Conservation (phyloP, 495 filamentous ascomycete species). For the Neurospora sp. region DNA sequence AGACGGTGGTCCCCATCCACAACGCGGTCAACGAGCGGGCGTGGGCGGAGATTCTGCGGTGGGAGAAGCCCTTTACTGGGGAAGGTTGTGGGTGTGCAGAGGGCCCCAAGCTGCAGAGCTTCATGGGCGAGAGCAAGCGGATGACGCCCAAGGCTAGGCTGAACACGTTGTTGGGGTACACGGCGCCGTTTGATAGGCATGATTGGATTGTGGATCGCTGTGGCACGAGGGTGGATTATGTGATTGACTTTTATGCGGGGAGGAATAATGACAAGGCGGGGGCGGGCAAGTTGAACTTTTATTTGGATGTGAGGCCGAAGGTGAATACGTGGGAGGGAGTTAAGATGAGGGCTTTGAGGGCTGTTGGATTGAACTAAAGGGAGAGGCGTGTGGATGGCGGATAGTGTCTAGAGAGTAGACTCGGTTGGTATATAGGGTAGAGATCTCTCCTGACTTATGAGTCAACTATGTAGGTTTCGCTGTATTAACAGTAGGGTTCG, state of each 20-base stretch:
- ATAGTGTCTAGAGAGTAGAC: not conserved
- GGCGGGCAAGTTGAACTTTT: slow-evolving; percentile 70
- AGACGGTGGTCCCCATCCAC: slow-evolving; percentile 88
- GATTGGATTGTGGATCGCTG: slow-evolving; percentile 96
- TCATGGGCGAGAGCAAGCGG: slow-evolving; percentile 61
- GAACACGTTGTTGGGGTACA: slow-evolving; percentile 76
- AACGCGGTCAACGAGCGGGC: slow-evolving; percentile 93
- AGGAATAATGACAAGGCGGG: slow-evolving; percentile 44
- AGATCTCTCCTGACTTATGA: not conserved
- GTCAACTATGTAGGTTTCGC: not conserved
- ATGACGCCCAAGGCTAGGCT: slow-evolving; percentile 75
- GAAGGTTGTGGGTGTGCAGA: slow-evolving; percentile 49
- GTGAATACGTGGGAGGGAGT: slow-evolving; percentile 84
- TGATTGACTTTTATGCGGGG: slow-evolving; percentile 96
- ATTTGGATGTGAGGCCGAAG: slow-evolving; percentile 90
- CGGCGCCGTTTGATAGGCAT: slow-evolving; percentile 86
- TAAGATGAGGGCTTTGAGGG: slow-evolving; percentile 64
- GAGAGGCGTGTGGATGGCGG: not conserved
- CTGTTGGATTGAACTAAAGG: slow-evolving; percentile 46
- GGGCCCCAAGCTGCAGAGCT: slow-evolving; percentile 70
- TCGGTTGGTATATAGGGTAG: not conserved
- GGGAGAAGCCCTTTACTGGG: slow-evolving; percentile 57
- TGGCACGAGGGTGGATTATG: slow-evolving; percentile 81
- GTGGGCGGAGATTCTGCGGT: slow-evolving; percentile 72
- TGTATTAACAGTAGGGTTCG: not conserved